Evolutionary conservation across 1,139 yeast genomes (phyloP), one percentile per base, ranked within the genome.

Genomic region (Komagataea norvegica): DNA sequence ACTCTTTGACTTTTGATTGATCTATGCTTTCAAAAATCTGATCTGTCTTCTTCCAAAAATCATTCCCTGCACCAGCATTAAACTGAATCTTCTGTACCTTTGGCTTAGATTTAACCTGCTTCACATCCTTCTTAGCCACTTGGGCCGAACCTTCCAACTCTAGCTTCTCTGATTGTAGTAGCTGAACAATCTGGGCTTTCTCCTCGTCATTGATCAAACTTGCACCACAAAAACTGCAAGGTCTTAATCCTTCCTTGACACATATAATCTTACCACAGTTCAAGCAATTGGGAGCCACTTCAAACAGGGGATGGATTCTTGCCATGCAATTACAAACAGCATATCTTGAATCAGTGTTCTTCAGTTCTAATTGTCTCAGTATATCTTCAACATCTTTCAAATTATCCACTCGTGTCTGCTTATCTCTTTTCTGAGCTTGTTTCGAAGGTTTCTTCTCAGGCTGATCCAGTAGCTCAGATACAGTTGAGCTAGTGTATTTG

Each of bases 241-340:
- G 93, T 38, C 88, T 87, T 29, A 73, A 67, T 0, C 97, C 97
- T 56, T 93, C 97, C 51, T 79, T 79, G 4, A 72, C 71, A 63
- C 99, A 93, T 3, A 91, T 84, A 27, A 93, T 86, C 56, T 88
- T 87, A 9, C 99, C 99, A 60, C 99, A 93, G 42, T 82, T 79
- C 31, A 91, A 62, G 54, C 99, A 93, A 57, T 93, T 93, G 1
- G 98, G 98, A 1, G 94, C 91, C 42, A 85, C 72, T 42, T 85
- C 93, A 49, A 87, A 84, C 29, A 93, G 64, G 2, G 96, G 95
- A 55, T 93, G 98, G 42, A 84, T 67, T 2, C 84, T 77, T 1
- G 85, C 91, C 74, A 79, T 80, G 55, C 99, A 93, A 46, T 81
- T 74, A 55, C 99, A 93, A 2, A 48, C 52, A 25, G 51, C 41